A percentile compares a stretch with the other conserved stretches of the same genome.
Evolutionary conservation across 2,329 filamentous ascomycete species (phyloP).

Genomic region (Parascedosporium putredinis): DNA sequence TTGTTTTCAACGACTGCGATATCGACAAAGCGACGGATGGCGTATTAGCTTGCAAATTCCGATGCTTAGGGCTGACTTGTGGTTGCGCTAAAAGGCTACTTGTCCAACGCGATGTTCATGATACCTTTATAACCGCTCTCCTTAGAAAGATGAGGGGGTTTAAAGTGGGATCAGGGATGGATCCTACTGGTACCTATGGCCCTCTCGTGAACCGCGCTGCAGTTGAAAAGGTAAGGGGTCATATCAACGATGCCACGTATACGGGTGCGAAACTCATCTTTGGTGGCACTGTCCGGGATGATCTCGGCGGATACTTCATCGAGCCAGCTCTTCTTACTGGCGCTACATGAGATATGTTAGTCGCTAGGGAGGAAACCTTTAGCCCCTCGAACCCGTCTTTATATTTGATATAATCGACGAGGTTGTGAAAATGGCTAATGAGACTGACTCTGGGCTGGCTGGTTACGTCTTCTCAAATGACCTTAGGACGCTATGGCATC

Average conservation of each 20-base stretch:
- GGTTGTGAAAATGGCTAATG: conserved; percentile 55
- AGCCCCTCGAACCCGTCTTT: conserved; percentile 59
- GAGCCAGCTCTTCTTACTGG: conserved; percentile 57
- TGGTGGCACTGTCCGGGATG: conserved; percentile 46
- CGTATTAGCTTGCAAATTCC: conserved; percentile 60
- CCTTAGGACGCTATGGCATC: conserved; percentile 46
- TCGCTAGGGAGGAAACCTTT: conserved; percentile 62
- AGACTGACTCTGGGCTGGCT: conserved; percentile 57
- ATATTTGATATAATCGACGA: conserved; percentile 60
- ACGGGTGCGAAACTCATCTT: conserved; percentile 49
- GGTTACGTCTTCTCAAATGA: conserved; percentile 64
- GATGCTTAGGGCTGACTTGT: conserved; percentile 62
- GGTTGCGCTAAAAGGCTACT: conserved; percentile 55
- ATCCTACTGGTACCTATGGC: conserved; percentile 45
- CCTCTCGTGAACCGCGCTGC: conserved; percentile 53
- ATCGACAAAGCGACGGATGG: conserved; percentile 56
- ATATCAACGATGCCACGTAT: conserved; percentile 51
- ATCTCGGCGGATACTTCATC: conserved; percentile 58
- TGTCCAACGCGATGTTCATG: conserved; percentile 48
- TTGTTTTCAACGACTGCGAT: conserved; percentile 66
- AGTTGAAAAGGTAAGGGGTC: conserved; percentile 43
- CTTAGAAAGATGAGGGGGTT: conserved; percentile 44
- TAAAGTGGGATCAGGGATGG: conserved; percentile 46
- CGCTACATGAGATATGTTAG: conserved; percentile 55
- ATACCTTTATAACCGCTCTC: conserved; percentile 38